A percentile compares a stretch with the other conserved stretches of the same genome.
Evolutionary conservation across 495 filamentous ascomycete genomes (phyloP).

Genomic region (Trichoderma gamsii): DNA sequence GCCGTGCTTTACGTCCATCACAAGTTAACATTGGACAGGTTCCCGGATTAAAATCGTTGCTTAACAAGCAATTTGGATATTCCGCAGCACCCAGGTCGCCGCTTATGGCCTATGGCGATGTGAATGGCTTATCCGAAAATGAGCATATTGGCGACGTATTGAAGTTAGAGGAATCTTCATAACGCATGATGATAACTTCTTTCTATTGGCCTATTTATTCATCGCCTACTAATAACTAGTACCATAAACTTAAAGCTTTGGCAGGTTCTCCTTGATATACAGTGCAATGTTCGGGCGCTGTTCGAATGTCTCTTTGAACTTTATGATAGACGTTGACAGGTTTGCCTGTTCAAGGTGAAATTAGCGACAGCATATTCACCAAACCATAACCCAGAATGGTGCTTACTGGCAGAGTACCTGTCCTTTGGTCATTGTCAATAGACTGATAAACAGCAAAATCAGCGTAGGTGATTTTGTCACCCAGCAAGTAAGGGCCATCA

Average conservation of each 20-base stretch:
- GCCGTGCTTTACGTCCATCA: neutral
- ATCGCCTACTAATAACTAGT: neutral
- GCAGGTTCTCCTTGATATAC: neutral
- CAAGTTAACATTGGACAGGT: neutral
- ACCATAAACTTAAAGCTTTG: neutral
- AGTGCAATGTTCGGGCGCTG: neutral
- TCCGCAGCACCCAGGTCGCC: neutral
- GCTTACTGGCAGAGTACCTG: constrained; percentile 12
- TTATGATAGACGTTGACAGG: neutral
- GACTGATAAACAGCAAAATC: constrained; percentile 36
- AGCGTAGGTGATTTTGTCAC: constrained; percentile 29
- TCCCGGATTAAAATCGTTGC: neutral
- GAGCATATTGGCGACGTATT: neutral
- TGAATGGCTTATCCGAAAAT: neutral
- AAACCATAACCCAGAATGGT: neutral
- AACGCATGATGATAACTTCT: neutral
- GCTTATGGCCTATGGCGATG: neutral
- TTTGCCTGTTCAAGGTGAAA: neutral
- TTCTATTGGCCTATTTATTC: neutral
- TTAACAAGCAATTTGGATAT: neutral
- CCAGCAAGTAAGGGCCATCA: constrained; percentile 30
- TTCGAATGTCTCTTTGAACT: neutral
- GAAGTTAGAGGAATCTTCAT: neutral
- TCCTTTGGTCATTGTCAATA: constrained; percentile 28
- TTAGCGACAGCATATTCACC: neutral